Evolutionary conservation across 768 basidiomycete genomes (phyloP), one percentile per base, ranked within the genome.

Genomic region (Lactarius akahatsu): DNA sequence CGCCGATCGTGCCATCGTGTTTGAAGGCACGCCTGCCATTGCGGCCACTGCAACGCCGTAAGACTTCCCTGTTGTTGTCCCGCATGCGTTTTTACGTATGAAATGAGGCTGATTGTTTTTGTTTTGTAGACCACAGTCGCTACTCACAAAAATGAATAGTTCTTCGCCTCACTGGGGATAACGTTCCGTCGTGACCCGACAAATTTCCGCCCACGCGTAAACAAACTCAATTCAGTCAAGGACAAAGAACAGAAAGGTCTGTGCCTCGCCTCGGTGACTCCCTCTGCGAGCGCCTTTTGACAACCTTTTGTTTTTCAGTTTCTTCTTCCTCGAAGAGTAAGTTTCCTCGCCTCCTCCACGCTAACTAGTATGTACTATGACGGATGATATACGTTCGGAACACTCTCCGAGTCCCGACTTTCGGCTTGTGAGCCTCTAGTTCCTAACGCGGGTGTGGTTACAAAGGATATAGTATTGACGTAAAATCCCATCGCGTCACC

Each of bases 141-240:
- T 99, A 26, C 81, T 98, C 64, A 89, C 93, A 11, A 97, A 97
- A 34, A 98, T 99, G 96, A 98, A 99, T 81, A 89, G 72, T 99
- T 99, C 86, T 79, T 99, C 65, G 91, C 92, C 1, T 94, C 91
- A 13, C 82, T 99, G 16, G 94, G 98, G 78, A 96, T 98, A 76
- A 98, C 97, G 1, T 98, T 98, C 88, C 85, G 97, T 67, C 88
- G 97, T 72, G 97, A 99, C 78, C 97, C 96, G 13, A 96, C 94
- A 65, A 94, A 94, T 80, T 94, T 86, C 82, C 83, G 92, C 50
- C 92, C 92, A 45, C 86, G 92, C 50, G 92, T 94, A 32, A 94
- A 94, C 81, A 94, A 94, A 78, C 72, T 85, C 62, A 78, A 92
- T 76, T 91, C 89, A 77, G 83, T 94, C 72, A 94, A 94, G 78